These are phyloP conservation scores for Nissolia schottii DNA, from an alignment of 306 rosid species.

Conservation along the genomic window DNA sequence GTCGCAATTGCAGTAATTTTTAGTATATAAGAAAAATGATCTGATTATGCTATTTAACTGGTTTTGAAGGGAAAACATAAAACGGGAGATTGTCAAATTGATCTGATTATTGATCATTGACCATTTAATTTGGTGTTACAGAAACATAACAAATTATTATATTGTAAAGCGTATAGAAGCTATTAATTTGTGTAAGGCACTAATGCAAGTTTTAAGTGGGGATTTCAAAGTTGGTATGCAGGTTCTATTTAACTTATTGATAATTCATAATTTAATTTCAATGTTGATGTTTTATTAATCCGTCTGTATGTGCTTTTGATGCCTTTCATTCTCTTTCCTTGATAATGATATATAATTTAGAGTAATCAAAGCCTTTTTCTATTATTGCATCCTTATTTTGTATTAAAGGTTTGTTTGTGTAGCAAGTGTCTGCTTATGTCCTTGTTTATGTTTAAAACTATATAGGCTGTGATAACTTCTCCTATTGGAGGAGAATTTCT, in stretches of 20 bases:
- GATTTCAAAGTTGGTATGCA: neutral
- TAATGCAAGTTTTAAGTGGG: neutral
- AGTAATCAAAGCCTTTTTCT: neutral
- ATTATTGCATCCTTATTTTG: neutral
- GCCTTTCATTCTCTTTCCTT: neutral
- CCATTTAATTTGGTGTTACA: neutral
- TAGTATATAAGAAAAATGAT: neutral
- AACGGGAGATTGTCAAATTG: neutral
- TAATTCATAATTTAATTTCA: neutral
- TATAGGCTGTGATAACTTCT: constrained; percentile 85
- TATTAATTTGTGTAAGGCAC: neutral
- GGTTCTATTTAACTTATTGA: neutral
- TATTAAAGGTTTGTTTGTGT: neutral
- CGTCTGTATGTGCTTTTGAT: neutral
- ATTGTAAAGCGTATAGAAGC: neutral
- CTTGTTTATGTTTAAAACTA: constrained; percentile 19
- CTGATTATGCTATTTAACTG: neutral
- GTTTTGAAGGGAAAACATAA: neutral
- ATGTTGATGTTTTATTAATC: neutral
- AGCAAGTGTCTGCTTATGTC: neutral
- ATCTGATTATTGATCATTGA: neutral
- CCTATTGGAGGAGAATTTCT: constrained; percentile 98
- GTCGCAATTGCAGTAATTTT: neutral
- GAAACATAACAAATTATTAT: neutral
- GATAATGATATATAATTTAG: neutral